Evolutionary conservation across 2,329 filamentous ascomycete genomes (phyloP).

Genomic region (Beauveria sp.): DNA sequence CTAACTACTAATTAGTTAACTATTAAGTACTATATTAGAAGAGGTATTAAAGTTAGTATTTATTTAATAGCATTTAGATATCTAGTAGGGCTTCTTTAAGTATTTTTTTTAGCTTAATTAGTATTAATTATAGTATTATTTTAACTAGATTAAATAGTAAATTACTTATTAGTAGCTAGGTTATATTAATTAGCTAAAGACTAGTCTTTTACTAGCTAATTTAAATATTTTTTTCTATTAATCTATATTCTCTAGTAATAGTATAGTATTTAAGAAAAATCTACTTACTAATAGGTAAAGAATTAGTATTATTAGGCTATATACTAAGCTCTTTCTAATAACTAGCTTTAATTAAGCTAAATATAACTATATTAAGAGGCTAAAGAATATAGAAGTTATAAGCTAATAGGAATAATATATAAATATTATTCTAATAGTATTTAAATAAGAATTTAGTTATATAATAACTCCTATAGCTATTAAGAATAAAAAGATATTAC

Average conservation of each 20-base stretch:
- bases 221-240: neutral
- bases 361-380: neutral
- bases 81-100: too few relatives aligned
- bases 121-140: neutral
- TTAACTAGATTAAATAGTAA: neutral
- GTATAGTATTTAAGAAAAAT: neutral
- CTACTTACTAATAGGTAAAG: neutral
- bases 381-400: neutral
- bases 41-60: too few relatives aligned
- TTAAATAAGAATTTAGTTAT: neutral
- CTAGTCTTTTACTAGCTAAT: too few relatives aligned
- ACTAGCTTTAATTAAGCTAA: neutral
- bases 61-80: too few relatives aligned
- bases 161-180: neutral
- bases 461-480: slow-evolving; percentile 3
- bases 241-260: neutral
- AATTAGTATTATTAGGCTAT: neutral
- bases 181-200: neutral
- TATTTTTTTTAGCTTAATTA: too few relatives aligned
- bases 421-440: slow-evolving; percentile 5
- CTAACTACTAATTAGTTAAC: too few relatives aligned
- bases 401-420: neutral
- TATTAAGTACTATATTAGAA: too few relatives aligned
- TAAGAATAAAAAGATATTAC: neutral
- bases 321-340: neutral